Conservation (phyloP, 768 basidiomycete genomes). For the Phanerochaete sordida region DNA sequence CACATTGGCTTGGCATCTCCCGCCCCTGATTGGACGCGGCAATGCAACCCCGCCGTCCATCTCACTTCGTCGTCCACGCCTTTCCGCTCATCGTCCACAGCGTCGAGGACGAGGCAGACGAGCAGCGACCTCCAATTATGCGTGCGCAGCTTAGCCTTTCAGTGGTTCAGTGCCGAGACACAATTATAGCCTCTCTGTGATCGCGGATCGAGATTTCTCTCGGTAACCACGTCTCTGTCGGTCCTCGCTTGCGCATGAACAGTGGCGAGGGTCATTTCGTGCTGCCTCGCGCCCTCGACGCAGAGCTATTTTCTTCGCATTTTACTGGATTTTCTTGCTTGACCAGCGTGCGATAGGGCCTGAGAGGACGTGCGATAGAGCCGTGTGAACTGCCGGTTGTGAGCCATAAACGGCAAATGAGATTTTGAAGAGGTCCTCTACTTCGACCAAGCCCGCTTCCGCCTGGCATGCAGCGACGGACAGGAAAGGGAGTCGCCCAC, state of each 20-base stretch:
- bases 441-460: constrained; percentile 1
- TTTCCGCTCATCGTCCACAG: not conserved
- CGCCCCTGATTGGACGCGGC: not conserved
- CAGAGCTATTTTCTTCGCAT: not conserved
- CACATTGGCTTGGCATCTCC: constrained; percentile 1
- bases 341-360: not conserved
- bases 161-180: not conserved
- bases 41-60: not conserved
- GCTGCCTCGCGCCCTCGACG: not conserved
- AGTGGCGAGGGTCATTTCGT: not conserved
- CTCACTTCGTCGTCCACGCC: not conserved
- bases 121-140: not conserved
- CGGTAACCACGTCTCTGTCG: not conserved
- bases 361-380: not conserved
- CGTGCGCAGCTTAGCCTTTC: not conserved
- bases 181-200: not conserved
- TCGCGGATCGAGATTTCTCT: not conserved
- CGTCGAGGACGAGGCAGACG: not conserved
- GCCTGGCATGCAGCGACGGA: constrained; percentile 56
- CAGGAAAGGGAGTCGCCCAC: constrained; percentile 49
- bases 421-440: not conserved
- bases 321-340: not conserved
- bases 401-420: not conserved
- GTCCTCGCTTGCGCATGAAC: not conserved
- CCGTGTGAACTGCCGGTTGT: not conserved